phyloP scores from a whole-genome alignment of 176 grass and related monocot species.

The Aegilops bicornis region DNA sequence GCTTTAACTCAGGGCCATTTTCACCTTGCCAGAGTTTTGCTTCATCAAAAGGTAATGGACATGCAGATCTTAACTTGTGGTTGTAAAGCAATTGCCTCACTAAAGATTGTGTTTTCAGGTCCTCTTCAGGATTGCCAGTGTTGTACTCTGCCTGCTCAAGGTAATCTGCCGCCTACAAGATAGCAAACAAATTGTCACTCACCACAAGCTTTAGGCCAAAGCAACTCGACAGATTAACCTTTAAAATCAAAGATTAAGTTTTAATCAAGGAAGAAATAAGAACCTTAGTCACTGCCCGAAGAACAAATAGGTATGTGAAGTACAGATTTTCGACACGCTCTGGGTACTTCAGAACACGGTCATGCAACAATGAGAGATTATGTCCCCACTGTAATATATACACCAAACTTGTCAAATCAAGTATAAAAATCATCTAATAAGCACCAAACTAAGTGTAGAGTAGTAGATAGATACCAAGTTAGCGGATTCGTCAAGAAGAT shows the following conservation, averaged over 20 bases:
- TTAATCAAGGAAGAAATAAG: conserved; percentile 13
- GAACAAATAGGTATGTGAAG: conserved; percentile 93
- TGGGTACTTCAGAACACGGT: conserved; percentile 78
- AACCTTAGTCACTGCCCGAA: conserved; percentile 96
- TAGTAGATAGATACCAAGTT: conserved; percentile 48
- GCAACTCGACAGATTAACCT: background rate
- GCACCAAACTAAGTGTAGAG: background rate
- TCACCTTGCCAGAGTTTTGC: conserved; percentile 90
- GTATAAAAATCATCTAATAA: conserved; percentile 4
- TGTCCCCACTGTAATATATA: conserved; percentile 72
- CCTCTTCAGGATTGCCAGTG: conserved; percentile 76
- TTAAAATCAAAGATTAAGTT: background rate
- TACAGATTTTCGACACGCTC: conserved; percentile 88
- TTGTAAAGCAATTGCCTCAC: conserved; percentile 76
- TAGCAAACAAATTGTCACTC: conserved; percentile 27
- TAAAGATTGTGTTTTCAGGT: conserved; percentile 83
- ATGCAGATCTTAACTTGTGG: conserved; percentile 71
- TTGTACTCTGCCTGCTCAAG: conserved; percentile 95
- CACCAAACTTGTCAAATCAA: conserved; percentile 27
- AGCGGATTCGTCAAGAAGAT: conserved; percentile 60
- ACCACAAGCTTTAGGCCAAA: background rate
- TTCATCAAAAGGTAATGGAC: conserved; percentile 81
- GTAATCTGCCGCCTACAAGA: conserved; percentile 83
- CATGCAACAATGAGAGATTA: conserved; percentile 80
- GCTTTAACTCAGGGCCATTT: conserved; percentile 85